A percentile compares a stretch with the other conserved stretches of the same genome.
Conservation (phyloP, 768 basidiomycete species). For the Clathrus columnatus region DNA sequence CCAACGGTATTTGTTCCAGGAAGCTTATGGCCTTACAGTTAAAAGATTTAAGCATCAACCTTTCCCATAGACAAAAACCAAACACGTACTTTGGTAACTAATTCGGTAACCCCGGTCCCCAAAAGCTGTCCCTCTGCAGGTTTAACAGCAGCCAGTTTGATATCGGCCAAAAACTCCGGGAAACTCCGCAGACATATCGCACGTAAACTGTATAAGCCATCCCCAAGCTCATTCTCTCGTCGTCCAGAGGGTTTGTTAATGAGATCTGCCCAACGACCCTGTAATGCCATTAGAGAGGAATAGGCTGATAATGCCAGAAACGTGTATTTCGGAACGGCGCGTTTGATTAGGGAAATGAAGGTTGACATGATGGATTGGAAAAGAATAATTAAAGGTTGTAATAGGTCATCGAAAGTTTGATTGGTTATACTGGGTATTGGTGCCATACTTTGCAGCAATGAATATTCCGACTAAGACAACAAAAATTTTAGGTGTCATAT, state of each 20-base stretch:
- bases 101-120: slow-evolving; percentile 53
- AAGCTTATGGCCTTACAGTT: slow-evolving; percentile 56
- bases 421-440: slow-evolving; percentile 46
- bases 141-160: slow-evolving; percentile 52
- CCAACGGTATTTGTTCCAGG: slow-evolving; percentile 60
- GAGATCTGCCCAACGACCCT: slow-evolving; percentile 60
- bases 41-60: neutral
- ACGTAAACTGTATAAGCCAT: slow-evolving; percentile 55
- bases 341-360: slow-evolving; percentile 59
- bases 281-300: slow-evolving; percentile 41
- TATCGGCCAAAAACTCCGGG: slow-evolving; percentile 73
- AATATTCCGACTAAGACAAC: slow-evolving; percentile 52
- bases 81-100: slow-evolving; percentile 30
- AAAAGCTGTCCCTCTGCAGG: slow-evolving; percentile 47
- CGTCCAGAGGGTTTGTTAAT: slow-evolving; percentile 41
- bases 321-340: slow-evolving; percentile 57
- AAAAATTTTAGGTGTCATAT: neutral
- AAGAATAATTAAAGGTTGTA: slow-evolving; percentile 54
- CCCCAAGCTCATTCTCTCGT: slow-evolving; percentile 59
- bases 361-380: slow-evolving; percentile 60
- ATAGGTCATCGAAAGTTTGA: slow-evolving; percentile 51
- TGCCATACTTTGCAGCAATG: slow-evolving; percentile 51
- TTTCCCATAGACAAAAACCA: neutral
- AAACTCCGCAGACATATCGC: slow-evolving; percentile 72
- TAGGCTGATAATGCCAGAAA: slow-evolving; percentile 74